Evolutionary conservation across 148 eudicot species (phyloP).

Genomic region (Silene latifolia): DNA sequence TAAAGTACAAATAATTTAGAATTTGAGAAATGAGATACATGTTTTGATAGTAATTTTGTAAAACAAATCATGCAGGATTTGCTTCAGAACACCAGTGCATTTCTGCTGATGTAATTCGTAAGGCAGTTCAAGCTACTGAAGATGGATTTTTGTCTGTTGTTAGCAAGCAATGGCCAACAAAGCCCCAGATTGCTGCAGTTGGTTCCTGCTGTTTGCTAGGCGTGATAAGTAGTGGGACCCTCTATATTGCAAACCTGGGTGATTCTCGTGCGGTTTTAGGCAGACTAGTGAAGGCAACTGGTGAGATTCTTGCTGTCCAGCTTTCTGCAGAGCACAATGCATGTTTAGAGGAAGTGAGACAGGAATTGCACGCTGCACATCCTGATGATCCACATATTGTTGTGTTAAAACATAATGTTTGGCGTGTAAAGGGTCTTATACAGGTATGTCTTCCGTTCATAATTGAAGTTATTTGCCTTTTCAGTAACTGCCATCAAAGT

Average conservation of each 20-base stretch:
- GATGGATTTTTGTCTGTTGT: constrained; percentile 72
- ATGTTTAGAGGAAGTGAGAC: constrained; percentile 65
- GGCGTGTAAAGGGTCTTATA: constrained; percentile 89
- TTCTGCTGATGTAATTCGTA: constrained; percentile 63
- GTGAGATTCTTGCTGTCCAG: constrained; percentile 68
- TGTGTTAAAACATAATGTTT: constrained; percentile 75
- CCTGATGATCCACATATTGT: constrained; percentile 85
- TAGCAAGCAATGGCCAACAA: constrained; percentile 62
- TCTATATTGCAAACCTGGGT: constrained; percentile 68
- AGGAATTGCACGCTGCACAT: constrained; percentile 65
- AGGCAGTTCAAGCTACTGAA: constrained; percentile 84
- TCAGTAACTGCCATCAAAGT: not conserved
- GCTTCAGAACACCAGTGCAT: constrained; percentile 66
- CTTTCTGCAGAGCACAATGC: constrained; percentile 81
- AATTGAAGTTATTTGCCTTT: not conserved
- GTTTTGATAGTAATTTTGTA: not conserved
- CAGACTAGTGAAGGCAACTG: constrained; percentile 62
- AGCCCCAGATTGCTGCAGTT: constrained; percentile 78
- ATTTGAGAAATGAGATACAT: not conserved
- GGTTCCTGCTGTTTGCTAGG: constrained; percentile 78
- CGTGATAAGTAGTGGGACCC: constrained; percentile 57
- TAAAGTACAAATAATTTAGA: not conserved
- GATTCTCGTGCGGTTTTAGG: constrained; percentile 90
- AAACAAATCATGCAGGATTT: constrained; percentile 43
- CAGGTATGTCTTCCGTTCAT: constrained; percentile 41